These are phyloP conservation scores for Penicillium canescens DNA, from an alignment of 495 filamentous ascomycete genomes.

Conservation along the genomic window DNA sequence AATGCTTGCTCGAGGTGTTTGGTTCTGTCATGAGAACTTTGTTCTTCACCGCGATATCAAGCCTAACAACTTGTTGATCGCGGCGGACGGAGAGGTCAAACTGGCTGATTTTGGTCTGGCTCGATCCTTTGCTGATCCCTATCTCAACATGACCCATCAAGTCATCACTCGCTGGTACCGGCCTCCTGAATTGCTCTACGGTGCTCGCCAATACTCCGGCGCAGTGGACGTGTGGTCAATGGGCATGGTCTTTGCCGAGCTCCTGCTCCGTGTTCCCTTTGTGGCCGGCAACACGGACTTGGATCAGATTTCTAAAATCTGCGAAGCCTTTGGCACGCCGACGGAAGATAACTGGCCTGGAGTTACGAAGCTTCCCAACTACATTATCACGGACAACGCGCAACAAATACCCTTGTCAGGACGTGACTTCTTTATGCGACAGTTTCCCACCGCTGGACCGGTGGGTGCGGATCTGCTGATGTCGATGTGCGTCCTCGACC, in stretches of 20 bases:
- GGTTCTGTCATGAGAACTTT: conserved; percentile 95
- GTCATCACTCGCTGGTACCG: conserved; percentile 98
- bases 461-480: conserved; percentile 86
- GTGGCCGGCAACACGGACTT: conserved; percentile 81
- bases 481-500: conserved; percentile 83
- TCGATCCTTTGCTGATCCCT: conserved; percentile 84
- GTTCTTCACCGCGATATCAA: conserved; percentile 98
- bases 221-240: conserved; percentile 97
- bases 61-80: conserved; percentile 95
- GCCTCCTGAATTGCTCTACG: conserved; percentile 89
- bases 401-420: conserved; percentile 61
- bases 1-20: conserved; percentile 89
- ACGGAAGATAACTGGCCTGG: conserved; percentile 96
- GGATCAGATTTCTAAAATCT: conserved; percentile 76
- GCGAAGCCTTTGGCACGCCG: conserved; percentile 82
- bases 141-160: conserved; percentile 83
- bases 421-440: conserved; percentile 64
- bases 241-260: conserved; percentile 88
- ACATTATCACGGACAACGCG: conserved; percentile 55
- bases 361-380: conserved; percentile 77
- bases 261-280: conserved; percentile 78
- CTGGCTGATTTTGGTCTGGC: conserved; percentile 98
- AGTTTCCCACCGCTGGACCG: conserved; percentile 74
- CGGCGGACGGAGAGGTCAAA: conserved; percentile 88
- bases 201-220: conserved; percentile 83